These are phyloP conservation scores for Bipolaris oryzae DNA, from an alignment of 2,329 filamentous ascomycete genomes.

Conservation along the genomic window DNA sequence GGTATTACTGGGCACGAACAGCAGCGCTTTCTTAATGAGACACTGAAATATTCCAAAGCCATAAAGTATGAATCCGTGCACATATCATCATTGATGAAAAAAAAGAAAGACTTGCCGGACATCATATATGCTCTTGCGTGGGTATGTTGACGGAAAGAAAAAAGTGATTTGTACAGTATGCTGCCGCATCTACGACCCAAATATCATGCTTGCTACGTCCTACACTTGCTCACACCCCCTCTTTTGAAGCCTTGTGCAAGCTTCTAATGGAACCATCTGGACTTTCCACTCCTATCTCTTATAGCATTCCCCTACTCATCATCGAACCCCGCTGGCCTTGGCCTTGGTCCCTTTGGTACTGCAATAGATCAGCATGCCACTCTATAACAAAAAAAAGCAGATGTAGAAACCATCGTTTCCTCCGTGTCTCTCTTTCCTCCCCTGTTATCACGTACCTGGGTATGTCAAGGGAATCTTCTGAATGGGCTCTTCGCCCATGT, in stretches of 20 bases:
- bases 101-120: neutral
- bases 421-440: neutral
- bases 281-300: neutral
- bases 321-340: conserved; percentile 55
- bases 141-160: conserved; percentile 24
- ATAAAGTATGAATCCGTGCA: neutral
- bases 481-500: conserved; percentile 73
- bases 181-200: conserved; percentile 5
- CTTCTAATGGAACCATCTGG: neutral
- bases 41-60: neutral
- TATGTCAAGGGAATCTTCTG: conserved; percentile 82
- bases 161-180: conserved; percentile 37
- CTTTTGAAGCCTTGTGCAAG: no score
- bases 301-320: conserved; percentile 39
- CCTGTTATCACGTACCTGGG: conserved; percentile 71
- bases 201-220: neutral
- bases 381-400: neutral
- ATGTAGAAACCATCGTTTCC: neutral
- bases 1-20: no score
- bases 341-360: conserved; percentile 57
- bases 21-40: no score
- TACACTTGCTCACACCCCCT: neutral
- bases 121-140: neutral
- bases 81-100: no score
- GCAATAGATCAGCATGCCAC: conserved; percentile 9